Evolutionary conservation across 192 early-diverging fungal genomes (phyloP), one percentile per base, ranked within the genome.

Genomic region (Coemansia umbellata): DNA sequence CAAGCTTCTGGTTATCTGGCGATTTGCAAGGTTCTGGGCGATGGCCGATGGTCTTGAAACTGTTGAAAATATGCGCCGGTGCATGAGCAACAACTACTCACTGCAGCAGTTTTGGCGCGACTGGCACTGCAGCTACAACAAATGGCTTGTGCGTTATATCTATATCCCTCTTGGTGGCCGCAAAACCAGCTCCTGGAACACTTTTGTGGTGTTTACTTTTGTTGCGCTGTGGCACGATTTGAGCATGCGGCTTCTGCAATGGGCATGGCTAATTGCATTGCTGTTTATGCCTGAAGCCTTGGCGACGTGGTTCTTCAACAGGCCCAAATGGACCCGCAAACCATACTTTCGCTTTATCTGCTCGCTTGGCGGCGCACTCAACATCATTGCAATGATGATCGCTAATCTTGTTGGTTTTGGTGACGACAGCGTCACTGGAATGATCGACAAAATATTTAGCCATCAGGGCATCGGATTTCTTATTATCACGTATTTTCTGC

Each of bases 191-290:
- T 39, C 78, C 6, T 81, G 88, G 68, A 94, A 94, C 61, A 85
- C 88, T 23, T 91, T 87, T 69, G 79, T 90, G 2, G 81, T 92
- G 2, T 98, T 98, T 63, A 93, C 93, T 1, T 98, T 97, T 82
- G 96, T 98, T 8, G 96, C 94, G 6, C 49, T 97, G 11, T 98
- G 96, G 96, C 96, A 98, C 71, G 96, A 98, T 55, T 88, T 97
- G 35, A 80, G 85, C 19, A 55, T 93, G 59, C 79, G 80, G 15
- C 58, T 98, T 19, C 55, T 97, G 55, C 88, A 89, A 24, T 98
- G 92, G 93, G 91, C 88, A 11, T 95, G 91, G 92, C 66, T 97
- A 3, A 90, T 94, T 41, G 84, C 82, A 6, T 40, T 93, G 14
- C 84, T 95, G 60, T 84, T 99, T 22, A 40, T 94, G 41, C 95